Percentiles rank a stretch among this genome's conserved stretches.
Conservation (phyloP, 257 asterid genomes). For the Linderniella brevidens region DNA sequence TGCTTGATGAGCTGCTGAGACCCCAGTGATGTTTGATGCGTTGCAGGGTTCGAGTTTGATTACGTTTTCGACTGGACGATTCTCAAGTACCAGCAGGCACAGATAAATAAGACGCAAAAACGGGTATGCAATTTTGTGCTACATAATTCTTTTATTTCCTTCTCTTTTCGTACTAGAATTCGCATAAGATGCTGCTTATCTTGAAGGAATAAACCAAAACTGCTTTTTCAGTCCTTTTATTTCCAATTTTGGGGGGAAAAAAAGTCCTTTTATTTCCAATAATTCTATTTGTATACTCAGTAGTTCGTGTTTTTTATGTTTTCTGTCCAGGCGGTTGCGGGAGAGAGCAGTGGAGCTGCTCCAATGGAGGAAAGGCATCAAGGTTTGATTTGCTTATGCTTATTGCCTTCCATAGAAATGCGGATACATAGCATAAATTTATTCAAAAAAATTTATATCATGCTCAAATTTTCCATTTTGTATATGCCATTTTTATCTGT, state of each 20-base stretch:
- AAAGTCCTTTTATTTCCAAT: not conserved
- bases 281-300: constrained; percentile 6
- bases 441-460: no score
- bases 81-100: constrained; percentile 92
- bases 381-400: constrained; percentile 22
- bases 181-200: no score
- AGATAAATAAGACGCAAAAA: constrained; percentile 53
- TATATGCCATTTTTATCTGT: no score
- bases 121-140: constrained; percentile 32
- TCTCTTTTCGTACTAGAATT: no score
- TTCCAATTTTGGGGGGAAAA: not conserved
- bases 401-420: no score
- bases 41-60: constrained; percentile 76
- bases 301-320: not conserved
- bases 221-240: not conserved
- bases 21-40: constrained; percentile 3
- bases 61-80: constrained; percentile 96
- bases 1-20: no score
- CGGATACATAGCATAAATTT: no score
- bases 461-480: no score
- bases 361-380: constrained; percentile 39
- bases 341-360: constrained; percentile 72
- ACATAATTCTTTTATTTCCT: constrained; percentile 1
- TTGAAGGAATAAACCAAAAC: no score
- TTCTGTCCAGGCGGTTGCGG: constrained; percentile 16